Evolutionary conservation across 768 basidiomycete species (phyloP), one percentile per base, ranked within the genome.

Genomic region (Austroboletus eburneus): DNA sequence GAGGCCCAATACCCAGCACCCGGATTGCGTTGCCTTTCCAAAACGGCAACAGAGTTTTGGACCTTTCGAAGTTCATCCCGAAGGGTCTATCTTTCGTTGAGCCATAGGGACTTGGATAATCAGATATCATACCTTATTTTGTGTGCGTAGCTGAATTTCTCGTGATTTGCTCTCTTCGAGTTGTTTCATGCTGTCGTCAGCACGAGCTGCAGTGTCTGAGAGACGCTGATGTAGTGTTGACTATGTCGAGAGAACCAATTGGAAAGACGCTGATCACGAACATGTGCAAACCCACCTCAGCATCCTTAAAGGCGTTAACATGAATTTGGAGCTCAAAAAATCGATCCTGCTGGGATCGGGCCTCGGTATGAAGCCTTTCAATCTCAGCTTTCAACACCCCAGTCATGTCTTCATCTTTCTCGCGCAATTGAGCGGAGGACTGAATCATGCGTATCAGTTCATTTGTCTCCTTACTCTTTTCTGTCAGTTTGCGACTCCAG

Each of bases 41-140:
- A 73, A 23, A 97, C 65, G 1, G 91, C 85, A 34, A 88, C 89
- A 17, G 93, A 95, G 1, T 87, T 89, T 65, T 98, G 96, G 2
- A 99, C 85, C 64, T 98, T 98, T 34, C 92, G 85, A 38, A 99
- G 68, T 62, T 99, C 95, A 43, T 98, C 96, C 9, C 94, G 85
- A 16, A 98, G 72, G 0, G 81, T 90, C 90, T 95, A 59, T 36
- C 32, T 43, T n/a, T 35, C 29, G 16, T 24, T 56, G 23, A 62
- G 57, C 18, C 39, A 34, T 24, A 20, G 16, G 29, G 21, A 24
- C 16, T 23, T 7, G 16, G 27, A 29, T n/a, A 41, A 23, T 24
- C 20, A 47, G n/a, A 18, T 1, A 43, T 48, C 67, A 45, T 55
- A 85, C 92, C 76, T 92, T 95, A 65, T 91, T 95, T 42, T 77